Conservation (phyloP, 2,329 filamentous ascomycete species). For the Tetracladium maxilliforme region DNA sequence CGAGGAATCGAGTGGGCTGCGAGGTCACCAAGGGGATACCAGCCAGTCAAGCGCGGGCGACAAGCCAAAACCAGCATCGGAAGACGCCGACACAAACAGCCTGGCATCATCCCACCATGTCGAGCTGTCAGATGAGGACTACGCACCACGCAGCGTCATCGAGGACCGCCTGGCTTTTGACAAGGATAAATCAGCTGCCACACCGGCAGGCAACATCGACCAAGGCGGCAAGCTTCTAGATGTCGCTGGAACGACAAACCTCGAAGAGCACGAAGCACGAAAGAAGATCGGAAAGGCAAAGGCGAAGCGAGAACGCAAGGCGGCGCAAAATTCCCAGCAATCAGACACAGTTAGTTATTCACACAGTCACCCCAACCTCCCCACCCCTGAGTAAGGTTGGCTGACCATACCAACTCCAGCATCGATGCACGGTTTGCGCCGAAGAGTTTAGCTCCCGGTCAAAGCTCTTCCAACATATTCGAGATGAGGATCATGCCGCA, state of each 20-base stretch:
- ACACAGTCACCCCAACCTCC: no score
- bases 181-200: no score
- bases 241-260: background rate
- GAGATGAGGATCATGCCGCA: constrained; percentile 38
- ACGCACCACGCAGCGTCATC: no score
- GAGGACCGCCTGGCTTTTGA: no score
- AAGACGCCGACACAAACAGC: no score
- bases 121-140: no score
- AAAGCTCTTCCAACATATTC: constrained; percentile 49
- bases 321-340: constrained; percentile 5
- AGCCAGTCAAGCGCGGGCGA: no score
- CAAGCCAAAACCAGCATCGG: no score
- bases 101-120: no score
- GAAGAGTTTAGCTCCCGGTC: constrained; percentile 42
- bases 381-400: constrained; percentile 1
- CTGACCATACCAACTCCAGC: constrained; percentile 10
- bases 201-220: no score
- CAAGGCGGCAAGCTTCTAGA: background rate
- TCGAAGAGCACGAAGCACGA: constrained; percentile 5
- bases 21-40: no score
- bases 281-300: constrained; percentile 34
- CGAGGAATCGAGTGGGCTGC: no score
- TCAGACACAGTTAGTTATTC: constrained; percentile 5
- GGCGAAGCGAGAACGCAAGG: constrained; percentile 23
- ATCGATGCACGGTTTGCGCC: constrained; percentile 40